These are phyloP conservation scores for Aspergillus taichungensis DNA, from an alignment of 495 filamentous ascomycete species.

Conservation along the genomic window DNA sequence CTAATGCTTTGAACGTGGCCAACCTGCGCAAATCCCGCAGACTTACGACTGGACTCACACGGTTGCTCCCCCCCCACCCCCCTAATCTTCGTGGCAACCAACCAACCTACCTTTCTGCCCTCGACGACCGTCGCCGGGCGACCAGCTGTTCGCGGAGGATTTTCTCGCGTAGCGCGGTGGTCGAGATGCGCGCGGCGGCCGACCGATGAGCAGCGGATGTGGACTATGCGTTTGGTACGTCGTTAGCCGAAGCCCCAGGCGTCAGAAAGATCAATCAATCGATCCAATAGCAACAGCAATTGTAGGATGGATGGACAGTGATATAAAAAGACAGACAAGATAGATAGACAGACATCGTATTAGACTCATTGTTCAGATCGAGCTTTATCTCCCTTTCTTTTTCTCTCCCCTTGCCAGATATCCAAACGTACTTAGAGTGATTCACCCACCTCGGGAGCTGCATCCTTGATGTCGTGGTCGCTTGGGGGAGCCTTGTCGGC, in stretches of 20 bases:
- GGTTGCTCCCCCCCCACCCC: too few relatives aligned
- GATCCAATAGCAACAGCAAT: too few relatives aligned
- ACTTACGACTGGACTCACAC: too few relatives aligned
- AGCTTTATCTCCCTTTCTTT: too few relatives aligned
- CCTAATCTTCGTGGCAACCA: too few relatives aligned
- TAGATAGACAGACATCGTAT: not conserved
- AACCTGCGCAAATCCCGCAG: too few relatives aligned
- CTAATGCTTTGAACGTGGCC: too few relatives aligned
- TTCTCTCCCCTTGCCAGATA: too few relatives aligned
- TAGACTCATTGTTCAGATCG: too few relatives aligned
- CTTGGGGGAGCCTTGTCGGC: conserved; percentile 17
- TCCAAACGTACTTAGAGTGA: conserved; percentile 17
- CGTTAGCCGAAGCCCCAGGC: conserved; percentile 5
- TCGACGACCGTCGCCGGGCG: conserved; percentile 31
- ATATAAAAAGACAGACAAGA: too few relatives aligned
- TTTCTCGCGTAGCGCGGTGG: conserved; percentile 54
- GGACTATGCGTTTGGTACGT: not conserved
- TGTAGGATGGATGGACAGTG: not conserved
- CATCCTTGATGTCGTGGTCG: conserved; percentile 18
- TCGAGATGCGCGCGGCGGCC: conserved; percentile 16
- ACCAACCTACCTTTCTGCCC: conserved; percentile 20
- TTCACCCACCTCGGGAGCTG: conserved; percentile 42
- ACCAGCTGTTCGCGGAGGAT: conserved; percentile 61
- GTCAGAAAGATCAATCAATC: too few relatives aligned
- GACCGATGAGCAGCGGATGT: not conserved